Evolutionary conservation across 306 rosid species (phyloP).

Genomic region (Prosopis cineraria): DNA sequence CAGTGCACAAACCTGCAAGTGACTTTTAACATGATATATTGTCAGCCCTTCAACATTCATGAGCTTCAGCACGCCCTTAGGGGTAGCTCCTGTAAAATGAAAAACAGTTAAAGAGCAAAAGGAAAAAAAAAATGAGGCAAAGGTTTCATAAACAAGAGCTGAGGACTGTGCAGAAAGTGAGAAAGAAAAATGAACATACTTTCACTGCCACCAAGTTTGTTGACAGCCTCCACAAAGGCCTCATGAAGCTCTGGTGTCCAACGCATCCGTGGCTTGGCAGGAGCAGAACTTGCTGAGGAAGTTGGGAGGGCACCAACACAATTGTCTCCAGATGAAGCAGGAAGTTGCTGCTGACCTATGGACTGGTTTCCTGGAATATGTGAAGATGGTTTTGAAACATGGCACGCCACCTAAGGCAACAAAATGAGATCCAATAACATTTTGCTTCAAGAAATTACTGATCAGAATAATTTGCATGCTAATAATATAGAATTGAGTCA

Average conservation of each 20-base stretch:
- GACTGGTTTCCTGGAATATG: slow-evolving; percentile 53
- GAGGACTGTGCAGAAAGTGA: slow-evolving; percentile 11
- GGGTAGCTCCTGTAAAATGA: slow-evolving; percentile 82
- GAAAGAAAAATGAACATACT: slow-evolving; percentile 53
- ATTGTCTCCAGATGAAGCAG: slow-evolving; percentile 64
- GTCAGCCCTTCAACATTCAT: slow-evolving; percentile 97
- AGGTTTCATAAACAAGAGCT: slow-evolving; percentile 34
- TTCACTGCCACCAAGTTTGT: slow-evolving; percentile 98
- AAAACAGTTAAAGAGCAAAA: slow-evolving; percentile 8
- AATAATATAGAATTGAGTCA: slow-evolving; percentile 29
- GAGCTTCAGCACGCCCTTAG: slow-evolving; percentile 95
- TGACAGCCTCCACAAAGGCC: slow-evolving; percentile 97
- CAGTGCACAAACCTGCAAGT: slow-evolving; percentile 72
- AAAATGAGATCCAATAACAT: slow-evolving; percentile 32
- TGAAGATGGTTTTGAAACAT: slow-evolving; percentile 55
- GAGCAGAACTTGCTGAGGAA: slow-evolving; percentile 61
- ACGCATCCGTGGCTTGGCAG: slow-evolving; percentile 93
- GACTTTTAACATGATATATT: slow-evolving; percentile 98
- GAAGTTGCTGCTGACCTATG: slow-evolving; percentile 59
- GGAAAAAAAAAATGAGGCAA: slow-evolving; percentile 22
- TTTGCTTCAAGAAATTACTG: slow-evolving; percentile 37
- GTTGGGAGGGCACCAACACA: slow-evolving; percentile 46
- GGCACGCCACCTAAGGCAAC: slow-evolving; percentile 61
- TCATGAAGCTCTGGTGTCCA: slow-evolving; percentile 99
- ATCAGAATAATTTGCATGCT: slow-evolving; percentile 33